Percentiles rank a stretch among this genome's conserved stretches.
Evolutionary conservation across 257 asterid genomes (phyloP).

Genomic region (Cordia subcordata): DNA sequence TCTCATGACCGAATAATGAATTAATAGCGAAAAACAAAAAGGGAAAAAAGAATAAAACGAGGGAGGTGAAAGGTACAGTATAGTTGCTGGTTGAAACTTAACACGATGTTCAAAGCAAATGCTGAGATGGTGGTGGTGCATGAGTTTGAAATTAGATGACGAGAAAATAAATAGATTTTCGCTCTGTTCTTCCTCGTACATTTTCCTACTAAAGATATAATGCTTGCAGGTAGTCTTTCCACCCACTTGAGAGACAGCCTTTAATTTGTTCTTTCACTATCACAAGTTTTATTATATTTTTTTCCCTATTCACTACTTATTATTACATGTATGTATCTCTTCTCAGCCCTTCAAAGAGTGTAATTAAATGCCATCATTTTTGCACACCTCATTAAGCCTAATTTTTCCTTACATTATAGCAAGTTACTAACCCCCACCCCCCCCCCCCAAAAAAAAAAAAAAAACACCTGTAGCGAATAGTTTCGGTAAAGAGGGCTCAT

Average conservation of each 20-base stretch:
- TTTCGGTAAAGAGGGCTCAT: too few species aligned
- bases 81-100: too few species aligned
- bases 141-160: constrained; percentile 5
- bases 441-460: too few species aligned
- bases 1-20: too few species aligned
- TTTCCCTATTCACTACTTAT: constrained; percentile 6
- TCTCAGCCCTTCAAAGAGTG: not conserved
- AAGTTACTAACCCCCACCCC: too few species aligned
- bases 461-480: too few species aligned
- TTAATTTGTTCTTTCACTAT: constrained; percentile 28
- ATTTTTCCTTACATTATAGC: too few species aligned
- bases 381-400: not conserved
- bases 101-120: not conserved
- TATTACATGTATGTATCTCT: not conserved
- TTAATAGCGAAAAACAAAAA: too few species aligned
- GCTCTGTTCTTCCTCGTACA: not conserved
- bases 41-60: too few species aligned
- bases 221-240: not conserved
- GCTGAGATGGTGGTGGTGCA: not conserved
- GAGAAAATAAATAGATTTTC: constrained; percentile 5
- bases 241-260: constrained; percentile 17
- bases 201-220: not conserved
- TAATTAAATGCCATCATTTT: not conserved
- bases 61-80: too few species aligned
- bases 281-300: constrained; percentile 17